Evolutionary conservation across 2,329 filamentous ascomycete genomes (phyloP).

Genomic region (Fusarium algeriense): DNA sequence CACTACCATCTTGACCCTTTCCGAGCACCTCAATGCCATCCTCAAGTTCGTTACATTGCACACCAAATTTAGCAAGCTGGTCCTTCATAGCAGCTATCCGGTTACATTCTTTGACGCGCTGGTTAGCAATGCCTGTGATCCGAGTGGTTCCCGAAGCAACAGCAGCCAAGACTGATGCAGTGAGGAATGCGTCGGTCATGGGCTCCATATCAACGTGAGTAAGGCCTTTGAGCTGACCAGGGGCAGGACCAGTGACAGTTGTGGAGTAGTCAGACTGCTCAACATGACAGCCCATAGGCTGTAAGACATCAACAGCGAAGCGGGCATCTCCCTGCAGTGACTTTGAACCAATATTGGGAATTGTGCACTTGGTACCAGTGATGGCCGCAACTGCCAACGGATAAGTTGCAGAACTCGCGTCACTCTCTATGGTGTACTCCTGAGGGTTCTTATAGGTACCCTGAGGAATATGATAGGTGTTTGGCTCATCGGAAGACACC

Average conservation of each 20-base stretch:
- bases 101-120: slow-evolving; percentile 98
- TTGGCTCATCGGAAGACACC: slow-evolving; percentile 80
- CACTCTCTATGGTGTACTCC: slow-evolving; percentile 93
- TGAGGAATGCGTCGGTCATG: slow-evolving; percentile 99
- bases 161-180: slow-evolving; percentile 91
- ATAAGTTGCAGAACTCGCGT: slow-evolving; percentile 97
- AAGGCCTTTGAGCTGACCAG: slow-evolving; percentile 79
- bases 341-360: slow-evolving; percentile 93
- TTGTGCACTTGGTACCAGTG: slow-evolving; percentile 93
- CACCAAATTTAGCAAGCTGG: slow-evolving; percentile 92
- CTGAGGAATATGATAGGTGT: slow-evolving; percentile 94
- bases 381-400: slow-evolving; percentile 94
- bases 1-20: slow-evolving; percentile 57
- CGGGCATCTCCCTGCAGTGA: slow-evolving; percentile 95
- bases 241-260: slow-evolving; percentile 88
- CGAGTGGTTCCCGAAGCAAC: slow-evolving; percentile 85
- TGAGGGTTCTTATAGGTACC: slow-evolving; percentile 84
- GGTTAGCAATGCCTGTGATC: slow-evolving; percentile 96
- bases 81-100: slow-evolving; percentile 96
- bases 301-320: slow-evolving; percentile 90
- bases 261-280: slow-evolving; percentile 87
- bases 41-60: slow-evolving; percentile 86
- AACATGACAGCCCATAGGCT: slow-evolving; percentile 93
- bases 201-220: slow-evolving; percentile 96
- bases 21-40: slow-evolving; percentile 88